Evolutionary conservation across 495 filamentous ascomycete species (phyloP), one percentile per base, ranked within the genome.

Genomic region (Penicillium coffeae): DNA sequence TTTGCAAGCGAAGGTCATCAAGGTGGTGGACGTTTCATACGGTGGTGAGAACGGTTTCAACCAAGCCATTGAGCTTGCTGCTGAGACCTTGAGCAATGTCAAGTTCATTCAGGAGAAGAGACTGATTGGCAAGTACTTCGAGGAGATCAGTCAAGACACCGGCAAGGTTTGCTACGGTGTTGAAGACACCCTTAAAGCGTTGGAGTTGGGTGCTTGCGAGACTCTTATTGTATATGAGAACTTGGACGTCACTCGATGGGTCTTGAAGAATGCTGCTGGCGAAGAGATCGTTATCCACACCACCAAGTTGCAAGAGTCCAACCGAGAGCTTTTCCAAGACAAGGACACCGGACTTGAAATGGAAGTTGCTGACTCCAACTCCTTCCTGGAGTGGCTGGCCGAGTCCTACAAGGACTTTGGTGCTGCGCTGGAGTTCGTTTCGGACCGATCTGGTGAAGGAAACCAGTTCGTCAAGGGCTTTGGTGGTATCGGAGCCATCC

Each of bases 81-180:
- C 88, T 10, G 94, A 98, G 77, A 97, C 93, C n/a, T 78, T 98
- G 38, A 86, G 90, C 70, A 97, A 95, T 58, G 93, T 98, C 76
- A 98, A 98, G 70, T 98, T 98, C 70, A 95, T 98, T 66, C 93
- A 98, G 70, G 93, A 98, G 80, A 98, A 98, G 86, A 96, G 95
- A 77, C 81, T 98, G 42, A 98, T 98, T 63, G 89, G 90, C 60
- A 90, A 85, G 59, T 98, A 98, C 79, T 98, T 98, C 61, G 89
- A 97, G 64, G 90, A 98, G 72, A 96, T 98, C 63, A 95, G 88
- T 58, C 90, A 95, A 64, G 94, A 98, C 59, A 92, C 84, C 38
- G 93, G 93, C 50, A 90, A 87, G 60, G 83, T 98, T 52, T 98
- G 93, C 75, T 98, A 98, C 65, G 92, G 93, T 76, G 81, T 97